These are phyloP conservation scores for Eucalyptus pumila DNA, from an alignment of 345 rosid species.

Conservation along the genomic window DNA sequence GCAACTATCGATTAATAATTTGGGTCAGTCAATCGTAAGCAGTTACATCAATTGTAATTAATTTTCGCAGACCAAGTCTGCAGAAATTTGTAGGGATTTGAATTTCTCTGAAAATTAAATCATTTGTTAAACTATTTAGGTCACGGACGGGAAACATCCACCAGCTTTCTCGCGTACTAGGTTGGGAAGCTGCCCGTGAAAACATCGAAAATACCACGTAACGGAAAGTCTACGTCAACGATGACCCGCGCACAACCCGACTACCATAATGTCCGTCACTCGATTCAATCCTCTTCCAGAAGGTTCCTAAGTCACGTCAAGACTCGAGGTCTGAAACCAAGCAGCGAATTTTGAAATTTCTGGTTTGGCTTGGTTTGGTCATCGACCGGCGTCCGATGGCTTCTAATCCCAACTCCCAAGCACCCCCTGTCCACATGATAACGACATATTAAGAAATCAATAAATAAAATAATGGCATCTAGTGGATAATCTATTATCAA, in stretches of 20 bases:
- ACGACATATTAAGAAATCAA: background rate
- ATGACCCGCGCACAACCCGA: background rate
- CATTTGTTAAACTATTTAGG: background rate
- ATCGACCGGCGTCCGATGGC: background rate
- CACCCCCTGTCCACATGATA: background rate
- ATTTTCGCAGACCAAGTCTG: background rate
- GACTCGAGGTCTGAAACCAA: background rate
- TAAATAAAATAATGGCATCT: background rate
- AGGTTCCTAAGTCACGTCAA: background rate
- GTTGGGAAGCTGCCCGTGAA: background rate
- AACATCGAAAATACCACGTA: background rate
- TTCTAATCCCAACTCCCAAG: background rate
- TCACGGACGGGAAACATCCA: background rate
- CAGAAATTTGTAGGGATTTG: background rate
- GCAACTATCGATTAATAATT: background rate
- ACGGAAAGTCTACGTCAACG: background rate
- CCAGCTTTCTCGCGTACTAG: background rate
- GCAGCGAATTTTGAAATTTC: background rate
- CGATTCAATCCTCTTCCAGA: background rate
- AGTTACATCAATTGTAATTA: background rate
- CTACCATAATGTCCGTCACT: background rate
- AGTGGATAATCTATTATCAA: too few relatives aligned
- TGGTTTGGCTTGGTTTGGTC: background rate
- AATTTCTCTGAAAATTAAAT: background rate
- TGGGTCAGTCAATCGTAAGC: background rate